Conservation (phyloP, 352 stramenopile species). For the Globisporangium lucens region DNA sequence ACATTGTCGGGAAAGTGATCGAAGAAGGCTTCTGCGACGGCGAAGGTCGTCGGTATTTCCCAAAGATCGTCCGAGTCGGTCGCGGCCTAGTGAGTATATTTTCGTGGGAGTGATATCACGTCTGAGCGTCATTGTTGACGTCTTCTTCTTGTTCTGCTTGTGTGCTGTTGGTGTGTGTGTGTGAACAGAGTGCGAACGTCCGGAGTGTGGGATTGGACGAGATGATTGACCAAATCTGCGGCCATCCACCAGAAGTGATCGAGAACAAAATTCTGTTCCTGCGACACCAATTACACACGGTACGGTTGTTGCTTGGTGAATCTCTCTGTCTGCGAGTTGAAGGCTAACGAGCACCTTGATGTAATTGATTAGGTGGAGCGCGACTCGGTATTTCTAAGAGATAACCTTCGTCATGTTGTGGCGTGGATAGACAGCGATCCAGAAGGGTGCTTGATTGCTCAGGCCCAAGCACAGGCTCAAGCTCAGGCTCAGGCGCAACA, state of each 20-base stretch:
- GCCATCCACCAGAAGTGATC: conserved; percentile 66
- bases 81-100: conserved; percentile 57
- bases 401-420: conserved; percentile 70
- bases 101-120: neutral
- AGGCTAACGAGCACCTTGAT: neutral
- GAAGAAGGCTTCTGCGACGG: conserved; percentile 94
- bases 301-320: conserved; percentile 21
- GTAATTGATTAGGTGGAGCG: conserved; percentile 49
- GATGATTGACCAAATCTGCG: conserved; percentile 82
- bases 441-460: conserved; percentile 34
- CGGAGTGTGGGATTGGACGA: conserved; percentile 79
- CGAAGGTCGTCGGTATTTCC: conserved; percentile 91
- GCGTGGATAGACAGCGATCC: conserved; percentile 70
- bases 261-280: conserved; percentile 59
- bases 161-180: no score
- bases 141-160: no score
- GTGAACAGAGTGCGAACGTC: conserved; percentile 61
- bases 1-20: conserved; percentile 96
- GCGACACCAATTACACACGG: conserved; percentile 44
- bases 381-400: conserved; percentile 61
- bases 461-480: conserved; percentile 21
- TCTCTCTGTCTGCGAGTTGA: neutral
- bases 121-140: no score
- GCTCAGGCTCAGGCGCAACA: conserved; percentile 1
- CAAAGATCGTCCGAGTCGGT: conserved; percentile 93